These are phyloP conservation scores for Russula ochroleuca DNA, from an alignment of 768 basidiomycete genomes.

Conservation along the genomic window DNA sequence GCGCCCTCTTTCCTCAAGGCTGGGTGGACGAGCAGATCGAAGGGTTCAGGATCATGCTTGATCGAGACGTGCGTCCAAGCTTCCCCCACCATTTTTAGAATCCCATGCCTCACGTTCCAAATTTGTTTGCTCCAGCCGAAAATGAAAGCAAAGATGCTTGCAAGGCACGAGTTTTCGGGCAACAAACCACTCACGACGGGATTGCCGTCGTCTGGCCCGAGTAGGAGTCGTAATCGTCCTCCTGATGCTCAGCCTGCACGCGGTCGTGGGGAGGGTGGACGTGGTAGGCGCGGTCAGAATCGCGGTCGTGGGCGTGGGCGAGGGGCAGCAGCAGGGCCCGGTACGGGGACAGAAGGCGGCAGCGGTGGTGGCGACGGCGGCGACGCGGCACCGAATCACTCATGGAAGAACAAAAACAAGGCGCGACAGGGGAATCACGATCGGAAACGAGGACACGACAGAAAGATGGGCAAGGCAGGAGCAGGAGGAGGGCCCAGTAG, in stretches of 20 bases:
- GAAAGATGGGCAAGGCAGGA: conserved; percentile 77
- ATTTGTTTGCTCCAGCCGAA: conserved; percentile 55
- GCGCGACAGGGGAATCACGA: conserved; percentile 67
- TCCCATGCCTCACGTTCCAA: conserved; percentile 1
- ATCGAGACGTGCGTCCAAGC: conserved; percentile 65
- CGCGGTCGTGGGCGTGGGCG: conserved; percentile 34
- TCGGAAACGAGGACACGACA: conserved; percentile 81
- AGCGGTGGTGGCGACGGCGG: conserved; percentile 35
- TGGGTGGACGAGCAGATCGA: conserved; percentile 86
- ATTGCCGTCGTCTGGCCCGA: conserved; percentile 2
- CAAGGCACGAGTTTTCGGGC: conserved; percentile 73
- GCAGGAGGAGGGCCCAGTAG: conserved; percentile 35
- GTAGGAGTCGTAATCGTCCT: conserved; percentile 18
- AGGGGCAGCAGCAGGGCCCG: conserved; percentile 3
- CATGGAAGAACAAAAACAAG: conserved; percentile 75
- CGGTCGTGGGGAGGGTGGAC: conserved; percentile 26
- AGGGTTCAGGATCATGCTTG: conserved; percentile 88
- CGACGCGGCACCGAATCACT: conserved; percentile 48
- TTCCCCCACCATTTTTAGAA: background rate
- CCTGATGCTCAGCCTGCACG: conserved; percentile 17
- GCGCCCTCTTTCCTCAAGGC: conserved; percentile 36
- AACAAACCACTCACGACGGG: conserved; percentile 42
- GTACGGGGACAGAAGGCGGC: conserved; percentile 34
- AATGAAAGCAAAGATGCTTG: conserved; percentile 61
- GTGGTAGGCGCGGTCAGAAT: conserved; percentile 15